Base-by-base conservation (phyloP, 2,329 filamentous ascomycete genomes). In the Exophiala oligosperma region DNA sequence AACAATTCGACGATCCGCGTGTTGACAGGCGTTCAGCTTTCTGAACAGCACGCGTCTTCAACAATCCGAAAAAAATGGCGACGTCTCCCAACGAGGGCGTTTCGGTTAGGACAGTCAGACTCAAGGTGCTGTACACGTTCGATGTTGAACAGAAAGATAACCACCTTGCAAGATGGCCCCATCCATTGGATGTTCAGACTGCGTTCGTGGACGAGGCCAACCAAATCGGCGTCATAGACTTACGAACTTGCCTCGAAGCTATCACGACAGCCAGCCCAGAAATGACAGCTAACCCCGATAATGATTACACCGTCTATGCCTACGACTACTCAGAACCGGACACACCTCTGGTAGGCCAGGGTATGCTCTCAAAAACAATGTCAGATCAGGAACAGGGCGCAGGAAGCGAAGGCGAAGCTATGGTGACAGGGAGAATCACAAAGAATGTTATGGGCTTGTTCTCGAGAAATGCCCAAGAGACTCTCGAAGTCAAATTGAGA, bases 91-190 rank as follows among this genome's bases (percentile, higher is more conserved):
- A 62, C 53, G 60, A 77, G 75, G 74, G 73, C 75, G 65, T 72
- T 70, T 71, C 71, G 56, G 61, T 83, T 72, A 84, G 82, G 68
- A 77, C 80, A 43, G 88, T 90, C 85, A 85, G 85, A 75, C 80
- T 97, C 74, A 97, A 97, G 81, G 89, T 97, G 50, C 87, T 96
- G 61, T 99, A 97, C 76, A 96, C 92, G 32, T 97, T 97, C 76
- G 92, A 97, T 73, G 87, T 88, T 70, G 88, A 93, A 66, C 88
- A 86, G 76, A 92, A 92, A 75, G 88, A 91, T 64, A 92, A 93
- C 71, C 97, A 92, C 74, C 82, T 99, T 50, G 92, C 93, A 59
- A 85, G 93, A 68, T 88, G 91, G 79, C 89, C 91, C 17, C 87
- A 93, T 59, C 82, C 88, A 14, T 80, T 96, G 57, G 83, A 89